Conservation (phyloP, 164 flowering plant genomes). For the Tinospora cordifolia region DNA sequence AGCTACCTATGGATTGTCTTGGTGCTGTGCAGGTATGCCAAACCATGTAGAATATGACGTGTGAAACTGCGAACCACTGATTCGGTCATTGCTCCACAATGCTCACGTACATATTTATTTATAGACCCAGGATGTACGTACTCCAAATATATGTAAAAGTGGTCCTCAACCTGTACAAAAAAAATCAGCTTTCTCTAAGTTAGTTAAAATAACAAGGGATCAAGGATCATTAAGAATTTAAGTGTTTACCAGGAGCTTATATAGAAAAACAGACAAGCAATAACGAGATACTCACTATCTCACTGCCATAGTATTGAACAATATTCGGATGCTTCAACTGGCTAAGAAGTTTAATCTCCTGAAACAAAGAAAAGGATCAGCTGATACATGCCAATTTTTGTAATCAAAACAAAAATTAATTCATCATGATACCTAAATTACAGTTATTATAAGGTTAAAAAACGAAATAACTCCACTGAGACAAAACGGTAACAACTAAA, state of each 20-base stretch:
- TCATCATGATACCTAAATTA: background rate
- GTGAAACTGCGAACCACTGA: constrained; percentile 81
- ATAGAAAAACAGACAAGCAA: background rate
- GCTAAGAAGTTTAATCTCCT: constrained; percentile 91
- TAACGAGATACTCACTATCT: constrained; percentile 40
- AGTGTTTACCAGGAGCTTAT: background rate
- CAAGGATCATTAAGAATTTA: too few relatives aligned
- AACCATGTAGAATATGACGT: constrained; percentile 80
- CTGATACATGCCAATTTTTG: background rate
- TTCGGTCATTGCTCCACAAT: constrained; percentile 86
- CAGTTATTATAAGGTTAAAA: background rate
- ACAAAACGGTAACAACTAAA: background rate
- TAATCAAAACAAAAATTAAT: background rate
- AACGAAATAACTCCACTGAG: background rate
- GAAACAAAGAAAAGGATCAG: constrained; percentile 20
- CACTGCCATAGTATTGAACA: constrained; percentile 97
- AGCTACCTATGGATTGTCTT: constrained; percentile 81
- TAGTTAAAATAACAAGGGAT: background rate
- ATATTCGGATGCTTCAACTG: constrained; percentile 88
- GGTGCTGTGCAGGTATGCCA: constrained; percentile 82
- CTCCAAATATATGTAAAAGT: constrained; percentile 76
- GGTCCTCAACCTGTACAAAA: constrained; percentile 58
- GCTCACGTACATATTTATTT: constrained; percentile 71
- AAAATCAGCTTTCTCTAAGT: background rate
- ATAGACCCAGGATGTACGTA: constrained; percentile 94